Conservation (phyloP, 179 eudicot genomes). For the Gypsophila paniculata region DNA sequence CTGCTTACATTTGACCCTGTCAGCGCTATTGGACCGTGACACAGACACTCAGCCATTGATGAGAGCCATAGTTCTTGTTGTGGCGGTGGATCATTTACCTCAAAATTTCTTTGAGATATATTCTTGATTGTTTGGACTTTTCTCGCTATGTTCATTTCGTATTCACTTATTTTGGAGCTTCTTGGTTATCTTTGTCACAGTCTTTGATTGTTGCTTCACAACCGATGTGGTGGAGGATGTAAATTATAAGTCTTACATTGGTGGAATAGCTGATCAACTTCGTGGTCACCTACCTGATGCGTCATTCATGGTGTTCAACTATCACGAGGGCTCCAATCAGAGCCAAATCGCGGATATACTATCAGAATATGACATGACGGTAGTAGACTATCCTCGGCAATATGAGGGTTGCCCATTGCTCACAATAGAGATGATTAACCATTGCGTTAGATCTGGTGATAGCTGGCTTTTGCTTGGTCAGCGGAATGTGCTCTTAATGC, state of each 20-base stretch:
- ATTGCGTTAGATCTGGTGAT: constrained; percentile 72
- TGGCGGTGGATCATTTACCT: background rate
- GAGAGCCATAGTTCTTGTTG: too few species aligned
- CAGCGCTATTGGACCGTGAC: too few species aligned
- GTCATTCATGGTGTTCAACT: constrained; percentile 69
- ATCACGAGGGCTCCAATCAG: constrained; percentile 52
- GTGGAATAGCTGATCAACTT: constrained; percentile 50
- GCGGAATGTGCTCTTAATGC: constrained; percentile 65
- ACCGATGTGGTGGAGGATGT: constrained; percentile 55
- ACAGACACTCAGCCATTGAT: too few species aligned
- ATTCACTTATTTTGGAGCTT: background rate
- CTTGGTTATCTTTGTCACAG: constrained; percentile 25
- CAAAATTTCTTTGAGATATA: background rate
- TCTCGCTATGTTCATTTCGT: constrained; percentile 8
- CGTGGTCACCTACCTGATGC: constrained; percentile 53
- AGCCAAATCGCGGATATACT: constrained; percentile 47
- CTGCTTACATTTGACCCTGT: too few species aligned
- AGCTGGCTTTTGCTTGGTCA: constrained; percentile 73
- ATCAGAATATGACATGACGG: constrained; percentile 61
- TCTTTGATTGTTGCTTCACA: constrained; percentile 78
- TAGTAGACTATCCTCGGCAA: constrained; percentile 68
- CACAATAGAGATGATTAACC: constrained; percentile 65
- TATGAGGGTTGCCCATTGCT: constrained; percentile 63
- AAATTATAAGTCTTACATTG: constrained; percentile 49
- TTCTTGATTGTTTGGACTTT: constrained; percentile 12